Percentiles rank a stretch among this genome's conserved stretches.
These are phyloP conservation scores for Bretschneidera sinensis DNA, from an alignment of 345 rosid genomes.

Conservation along the genomic window DNA sequence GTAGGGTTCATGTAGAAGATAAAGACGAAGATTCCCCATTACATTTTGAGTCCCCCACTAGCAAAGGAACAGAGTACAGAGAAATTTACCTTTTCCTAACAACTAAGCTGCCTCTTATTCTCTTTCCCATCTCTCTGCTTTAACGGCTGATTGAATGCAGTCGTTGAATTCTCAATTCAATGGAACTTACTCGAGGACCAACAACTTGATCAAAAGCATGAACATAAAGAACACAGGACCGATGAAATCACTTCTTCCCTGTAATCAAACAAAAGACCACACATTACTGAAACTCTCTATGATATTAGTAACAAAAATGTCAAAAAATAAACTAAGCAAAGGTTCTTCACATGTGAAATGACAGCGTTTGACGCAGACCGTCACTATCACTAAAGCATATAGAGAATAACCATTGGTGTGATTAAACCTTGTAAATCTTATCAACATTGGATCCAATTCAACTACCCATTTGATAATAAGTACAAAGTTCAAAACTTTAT, in stretches of 20 bases:
- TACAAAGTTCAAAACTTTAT: slow-evolving; percentile 10
- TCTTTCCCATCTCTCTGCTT: background rate
- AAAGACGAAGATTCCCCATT: background rate
- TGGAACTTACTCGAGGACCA: background rate
- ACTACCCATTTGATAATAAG: too few species aligned
- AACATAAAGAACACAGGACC: background rate
- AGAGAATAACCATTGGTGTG: too few species aligned
- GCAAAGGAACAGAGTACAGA: background rate
- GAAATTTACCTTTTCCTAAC: slow-evolving; percentile 8
- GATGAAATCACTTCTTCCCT: slow-evolving; percentile 1
- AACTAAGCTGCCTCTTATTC: slow-evolving; percentile 10
- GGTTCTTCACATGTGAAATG: too few species aligned
- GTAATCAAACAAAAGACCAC: background rate
- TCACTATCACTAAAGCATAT: too few species aligned
- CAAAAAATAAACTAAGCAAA: too few species aligned
- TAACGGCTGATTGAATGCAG: slow-evolving; percentile 7
- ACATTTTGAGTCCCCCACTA: background rate
- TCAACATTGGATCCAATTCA: too few species aligned
- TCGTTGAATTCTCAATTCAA: background rate
- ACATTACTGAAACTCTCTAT: too few species aligned
- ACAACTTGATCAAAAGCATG: background rate
- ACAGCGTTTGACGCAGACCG: too few species aligned
- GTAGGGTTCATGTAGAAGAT: too few species aligned
- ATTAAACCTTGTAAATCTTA: too few species aligned
- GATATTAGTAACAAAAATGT: too few species aligned